A percentile compares a stretch with the other conserved stretches of the same genome.
Conservation (phyloP, 768 basidiomycete genomes). For the Rhodosporidiobolus odoratus region DNA sequence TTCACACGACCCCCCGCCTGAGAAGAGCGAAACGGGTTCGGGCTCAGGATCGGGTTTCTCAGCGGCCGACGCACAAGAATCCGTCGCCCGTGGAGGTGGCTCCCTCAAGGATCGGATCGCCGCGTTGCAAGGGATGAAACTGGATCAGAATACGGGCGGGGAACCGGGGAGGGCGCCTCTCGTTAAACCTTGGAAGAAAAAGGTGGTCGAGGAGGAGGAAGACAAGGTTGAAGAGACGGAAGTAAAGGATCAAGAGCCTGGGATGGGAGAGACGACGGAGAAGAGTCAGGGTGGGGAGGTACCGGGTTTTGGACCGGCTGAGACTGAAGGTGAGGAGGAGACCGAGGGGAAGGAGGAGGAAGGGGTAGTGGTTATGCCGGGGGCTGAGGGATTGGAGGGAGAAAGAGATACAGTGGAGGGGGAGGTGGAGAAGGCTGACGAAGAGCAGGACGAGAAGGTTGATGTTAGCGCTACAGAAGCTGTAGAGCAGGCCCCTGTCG, state of each 20-base stretch:
- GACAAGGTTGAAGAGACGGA: neutral
- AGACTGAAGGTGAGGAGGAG: neutral
- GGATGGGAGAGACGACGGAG: neutral
- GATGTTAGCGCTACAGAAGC: too few relatives aligned
- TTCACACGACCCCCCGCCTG: constrained; percentile 15
- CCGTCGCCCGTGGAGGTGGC: constrained; percentile 68
- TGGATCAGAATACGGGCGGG: constrained; percentile 47
- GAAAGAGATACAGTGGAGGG: too few relatives aligned
- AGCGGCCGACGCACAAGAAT: constrained; percentile 79
- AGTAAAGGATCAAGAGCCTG: constrained; percentile 19
- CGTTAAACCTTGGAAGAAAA: constrained; percentile 53
- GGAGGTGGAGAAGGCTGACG: neutral
- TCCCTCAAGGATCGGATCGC: constrained; percentile 87
- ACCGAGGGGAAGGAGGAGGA: neutral
- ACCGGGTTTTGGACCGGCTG: constrained; percentile 26
- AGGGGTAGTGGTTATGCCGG: neutral
- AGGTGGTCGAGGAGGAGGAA: constrained; percentile 38
- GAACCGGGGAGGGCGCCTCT: constrained; percentile 59
- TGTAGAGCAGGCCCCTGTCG: too few relatives aligned
- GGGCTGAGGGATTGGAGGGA: too few relatives aligned
- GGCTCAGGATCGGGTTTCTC: constrained; percentile 45
- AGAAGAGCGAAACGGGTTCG: constrained; percentile 20
- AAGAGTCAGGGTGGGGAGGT: constrained; percentile 7
- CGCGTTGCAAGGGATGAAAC: constrained; percentile 79
- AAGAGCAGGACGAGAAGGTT: too few relatives aligned